Conservation (phyloP, 371 early-diverging fungal genomes). For the Apophysomyces variabilis region DNA sequence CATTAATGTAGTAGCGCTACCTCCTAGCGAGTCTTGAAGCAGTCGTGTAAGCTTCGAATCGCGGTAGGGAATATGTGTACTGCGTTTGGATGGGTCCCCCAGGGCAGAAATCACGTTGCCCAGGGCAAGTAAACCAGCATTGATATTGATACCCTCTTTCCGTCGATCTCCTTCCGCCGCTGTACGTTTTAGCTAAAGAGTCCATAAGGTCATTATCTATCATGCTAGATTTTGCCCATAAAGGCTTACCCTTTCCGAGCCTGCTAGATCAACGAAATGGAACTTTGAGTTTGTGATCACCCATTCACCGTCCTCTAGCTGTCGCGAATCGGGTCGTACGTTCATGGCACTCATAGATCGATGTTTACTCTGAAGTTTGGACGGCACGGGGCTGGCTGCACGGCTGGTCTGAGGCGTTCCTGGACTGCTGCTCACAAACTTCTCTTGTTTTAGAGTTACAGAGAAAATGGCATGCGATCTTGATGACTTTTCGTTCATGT, state of each 20-base stretch:
- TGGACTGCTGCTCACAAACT: slow-evolving; percentile 38
- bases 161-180: slow-evolving; percentile 93
- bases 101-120: slow-evolving; percentile 99
- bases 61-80: slow-evolving; percentile 92
- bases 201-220: background rate
- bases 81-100: slow-evolving; percentile 79
- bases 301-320: slow-evolving; percentile 54
- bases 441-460: slow-evolving; percentile 82
- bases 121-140: slow-evolving; percentile 95
- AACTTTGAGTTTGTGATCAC: slow-evolving; percentile 85
- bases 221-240: background rate
- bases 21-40: slow-evolving; percentile 96
- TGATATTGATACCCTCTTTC: slow-evolving; percentile 98
- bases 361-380: slow-evolving; percentile 19
- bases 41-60: slow-evolving; percentile 98
- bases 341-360: slow-evolving; percentile 16
- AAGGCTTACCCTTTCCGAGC: slow-evolving; percentile 87
- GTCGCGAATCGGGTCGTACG: slow-evolving; percentile 1
- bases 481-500: slow-evolving; percentile 96
- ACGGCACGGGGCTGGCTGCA: slow-evolving; percentile 40
- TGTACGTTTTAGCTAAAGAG: slow-evolving; percentile 83
- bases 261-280: slow-evolving; percentile 99
- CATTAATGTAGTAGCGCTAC: slow-evolving; percentile 91
- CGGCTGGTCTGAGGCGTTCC: slow-evolving; percentile 24
- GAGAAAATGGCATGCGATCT: slow-evolving; percentile 98